phyloP scores from a whole-genome alignment of 495 filamentous ascomycete genomes.

The Parachaetomium inaequale region DNA sequence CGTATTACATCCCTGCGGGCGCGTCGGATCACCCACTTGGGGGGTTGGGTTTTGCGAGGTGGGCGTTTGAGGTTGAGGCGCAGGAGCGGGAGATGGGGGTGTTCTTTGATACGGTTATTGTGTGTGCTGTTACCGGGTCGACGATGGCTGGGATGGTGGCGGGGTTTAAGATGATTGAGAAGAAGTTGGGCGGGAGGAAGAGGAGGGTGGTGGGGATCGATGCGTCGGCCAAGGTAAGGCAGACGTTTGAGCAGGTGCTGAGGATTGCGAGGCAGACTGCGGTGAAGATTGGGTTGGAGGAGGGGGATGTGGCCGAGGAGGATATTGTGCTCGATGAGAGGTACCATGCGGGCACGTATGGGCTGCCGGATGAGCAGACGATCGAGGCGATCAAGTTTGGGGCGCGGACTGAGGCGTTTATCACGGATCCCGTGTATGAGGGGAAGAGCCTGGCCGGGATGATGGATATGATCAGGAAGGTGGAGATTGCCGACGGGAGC shows the following conservation, averaged over 20 bases:
- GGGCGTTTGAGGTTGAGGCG: conserved; percentile 57
- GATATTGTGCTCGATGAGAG: conserved; percentile 59
- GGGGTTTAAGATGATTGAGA: conserved; percentile 57
- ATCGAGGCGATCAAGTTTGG: conserved; percentile 60
- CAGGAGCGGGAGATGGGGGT: conserved; percentile 56
- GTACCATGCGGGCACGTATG: conserved; percentile 60
- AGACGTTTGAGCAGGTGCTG: conserved; percentile 56
- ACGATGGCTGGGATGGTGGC: conserved; percentile 62
- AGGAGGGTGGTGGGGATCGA: conserved; percentile 58
- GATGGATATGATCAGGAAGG: conserved; percentile 58
- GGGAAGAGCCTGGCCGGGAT: conserved; percentile 65
- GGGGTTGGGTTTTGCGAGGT: conserved; percentile 61
- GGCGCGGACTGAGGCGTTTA: conserved; percentile 59
- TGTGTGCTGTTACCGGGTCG: conserved; percentile 60
- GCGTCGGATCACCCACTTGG: conserved; percentile 64
- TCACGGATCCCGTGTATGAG: conserved; percentile 66
- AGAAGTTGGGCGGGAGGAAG: conserved; percentile 35
- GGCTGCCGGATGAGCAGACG: conserved; percentile 54
- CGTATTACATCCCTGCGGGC: conserved; percentile 64
- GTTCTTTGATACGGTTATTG: conserved; percentile 58
- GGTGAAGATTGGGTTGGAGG: conserved; percentile 52
- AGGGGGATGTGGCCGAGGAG: conserved; percentile 51
- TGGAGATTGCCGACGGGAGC: conserved; percentile 48
- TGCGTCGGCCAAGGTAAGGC: conserved; percentile 53
- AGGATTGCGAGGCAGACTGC: conserved; percentile 57